Evolutionary conservation across 2,329 filamentous ascomycete genomes (phyloP).

Genomic region (Penicillium expansum): DNA sequence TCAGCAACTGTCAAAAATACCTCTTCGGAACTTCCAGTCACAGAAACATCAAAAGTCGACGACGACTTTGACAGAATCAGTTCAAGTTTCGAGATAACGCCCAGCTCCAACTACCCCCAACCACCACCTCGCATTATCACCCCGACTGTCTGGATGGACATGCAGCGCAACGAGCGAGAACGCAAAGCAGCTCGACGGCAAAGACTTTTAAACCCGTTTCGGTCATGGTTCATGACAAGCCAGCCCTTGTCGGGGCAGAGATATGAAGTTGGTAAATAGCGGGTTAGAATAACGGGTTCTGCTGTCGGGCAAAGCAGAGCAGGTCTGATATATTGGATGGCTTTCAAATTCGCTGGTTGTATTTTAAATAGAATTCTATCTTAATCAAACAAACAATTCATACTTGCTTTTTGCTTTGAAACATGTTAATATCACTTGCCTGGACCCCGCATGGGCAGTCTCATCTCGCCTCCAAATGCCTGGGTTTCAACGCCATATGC

Average conservation of each 20-base stretch:
- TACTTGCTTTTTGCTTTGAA: conserved; percentile 5
- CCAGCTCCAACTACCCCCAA: background rate
- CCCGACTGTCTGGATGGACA: conserved; percentile 5
- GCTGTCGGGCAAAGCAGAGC: background rate
- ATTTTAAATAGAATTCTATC: background rate
- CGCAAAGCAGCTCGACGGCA: conserved; percentile 3
- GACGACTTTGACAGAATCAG: background rate
- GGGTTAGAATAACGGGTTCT: background rate
- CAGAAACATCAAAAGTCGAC: background rate
- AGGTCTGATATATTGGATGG: background rate
- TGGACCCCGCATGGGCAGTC: background rate
- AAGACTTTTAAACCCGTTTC: background rate
- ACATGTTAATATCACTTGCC: background rate
- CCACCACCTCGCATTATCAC: conserved; percentile 6
- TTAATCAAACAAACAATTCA: background rate
- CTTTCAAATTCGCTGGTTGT: background rate
- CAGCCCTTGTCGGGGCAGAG: background rate
- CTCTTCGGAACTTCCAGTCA: background rate
- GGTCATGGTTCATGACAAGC: conserved; percentile 1
- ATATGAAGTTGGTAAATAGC: conserved; percentile 5
- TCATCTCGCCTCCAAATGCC: background rate
- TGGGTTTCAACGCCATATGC: background rate
- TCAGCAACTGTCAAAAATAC: background rate
- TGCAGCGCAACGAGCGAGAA: background rate
- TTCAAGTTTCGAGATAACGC: background rate